Evolutionary conservation across 768 basidiomycete genomes (phyloP), one percentile per base, ranked within the genome.

Genomic region (Hericium erinaceus): DNA sequence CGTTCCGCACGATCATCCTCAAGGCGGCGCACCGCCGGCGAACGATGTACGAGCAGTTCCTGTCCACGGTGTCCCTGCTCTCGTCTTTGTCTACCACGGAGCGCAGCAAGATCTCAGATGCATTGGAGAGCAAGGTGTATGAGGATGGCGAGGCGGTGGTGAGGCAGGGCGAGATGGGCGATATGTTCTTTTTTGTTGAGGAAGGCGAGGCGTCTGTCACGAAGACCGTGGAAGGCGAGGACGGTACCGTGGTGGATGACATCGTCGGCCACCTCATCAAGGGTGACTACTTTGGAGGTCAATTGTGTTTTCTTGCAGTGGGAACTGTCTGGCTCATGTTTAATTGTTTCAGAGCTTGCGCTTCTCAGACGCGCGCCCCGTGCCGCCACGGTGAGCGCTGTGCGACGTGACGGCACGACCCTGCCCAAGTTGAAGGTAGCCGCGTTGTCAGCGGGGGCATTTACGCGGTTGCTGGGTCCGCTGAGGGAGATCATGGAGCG

Each of bases 201-300:
- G 92, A 92, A 64, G 95, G 95, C 16, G 84, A 89, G 63, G 95
- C 95, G 2, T 75, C 84, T 51, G 94, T 92, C 0, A 88, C 89
- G 48, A 95, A 97, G 74, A 74, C 75, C 48, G 82, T 84, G 58
- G 75, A 77, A 58, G 74, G 70, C 40, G 84, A 81, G 16, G 79
- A 80, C 49, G 85, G 81, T 0, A 76, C 81, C 49, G 68, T 73
- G 68, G 78, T 75, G 26, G 85, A 89, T 64, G 78, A 90, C 52
- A 73, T 80, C 13, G 89, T 98, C 11, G 88, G 87, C 5, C 81
- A 75, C 56, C 79, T 92, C 55, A 81, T 77, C 66, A 92, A 94
- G 67, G 95, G 95, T 7, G 95, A 99, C 69, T 99, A 98, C 77
- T 99, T 99, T 74, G 95, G 95, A 73, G 95, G 95, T 94, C 63